These are phyloP conservation scores for Capsicum chinense DNA, from an alignment of 257 asterid genomes.

Conservation along the genomic window DNA sequence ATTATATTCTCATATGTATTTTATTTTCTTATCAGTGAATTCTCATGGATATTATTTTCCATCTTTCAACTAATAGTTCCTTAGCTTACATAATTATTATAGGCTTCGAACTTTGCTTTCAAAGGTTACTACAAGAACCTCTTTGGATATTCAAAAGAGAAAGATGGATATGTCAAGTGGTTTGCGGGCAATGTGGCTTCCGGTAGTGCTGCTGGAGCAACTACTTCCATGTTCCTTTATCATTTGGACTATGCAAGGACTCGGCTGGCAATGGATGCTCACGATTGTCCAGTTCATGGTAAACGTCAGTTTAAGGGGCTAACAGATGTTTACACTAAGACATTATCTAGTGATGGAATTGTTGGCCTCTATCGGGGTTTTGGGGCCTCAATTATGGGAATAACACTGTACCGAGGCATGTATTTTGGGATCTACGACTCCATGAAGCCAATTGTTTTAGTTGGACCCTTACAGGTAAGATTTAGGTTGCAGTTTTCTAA, in stretches of 20 bases:
- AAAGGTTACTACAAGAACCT: slow-evolving; percentile 82
- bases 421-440: slow-evolving; percentile 96
- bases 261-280: slow-evolving; percentile 48
- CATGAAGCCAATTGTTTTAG: slow-evolving; percentile 87
- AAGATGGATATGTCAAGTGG: slow-evolving; percentile 85
- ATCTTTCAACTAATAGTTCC: not conserved
- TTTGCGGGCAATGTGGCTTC: slow-evolving; percentile 97
- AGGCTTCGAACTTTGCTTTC: slow-evolving; percentile 96
- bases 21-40: not conserved
- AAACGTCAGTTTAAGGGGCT: slow-evolving; percentile 53
- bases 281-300: slow-evolving; percentile 37
- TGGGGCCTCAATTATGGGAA: slow-evolving; percentile 83
- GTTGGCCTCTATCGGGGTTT: slow-evolving; percentile 91
- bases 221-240: slow-evolving; percentile 72
- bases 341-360: slow-evolving; percentile 81
- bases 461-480: slow-evolving; percentile 75
- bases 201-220: slow-evolving; percentile 99
- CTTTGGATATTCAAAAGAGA: slow-evolving; percentile 81
- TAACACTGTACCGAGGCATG: slow-evolving; percentile 96
- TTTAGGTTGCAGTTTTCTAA: not conserved
- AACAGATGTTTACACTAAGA: slow-evolving; percentile 74
- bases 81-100: slow-evolving; percentile 29
- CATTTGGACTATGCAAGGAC: slow-evolving; percentile 59
- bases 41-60: not conserved
- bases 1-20: not conserved